Evolutionary conservation across 2,329 filamentous ascomycete genomes (phyloP).

Genomic region (Trichoderma gracile): DNA sequence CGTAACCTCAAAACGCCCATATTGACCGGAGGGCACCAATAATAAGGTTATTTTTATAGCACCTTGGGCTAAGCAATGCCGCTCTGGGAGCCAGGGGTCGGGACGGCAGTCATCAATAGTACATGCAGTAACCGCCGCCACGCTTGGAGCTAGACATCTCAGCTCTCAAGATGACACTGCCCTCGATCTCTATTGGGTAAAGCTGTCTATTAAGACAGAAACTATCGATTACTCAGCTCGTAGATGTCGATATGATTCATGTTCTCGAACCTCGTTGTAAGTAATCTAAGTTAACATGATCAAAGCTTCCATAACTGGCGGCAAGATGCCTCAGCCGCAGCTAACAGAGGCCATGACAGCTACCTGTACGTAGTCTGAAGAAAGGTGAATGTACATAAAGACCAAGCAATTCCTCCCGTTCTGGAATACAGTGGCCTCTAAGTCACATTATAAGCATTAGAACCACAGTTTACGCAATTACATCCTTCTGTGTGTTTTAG

Average conservation of each 20-base stretch:
- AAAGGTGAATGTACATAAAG: neutral
- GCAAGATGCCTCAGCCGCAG: neutral
- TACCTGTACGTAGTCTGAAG: too few species aligned
- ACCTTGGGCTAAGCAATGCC: neutral
- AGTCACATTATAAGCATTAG: neutral
- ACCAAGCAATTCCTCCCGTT: neutral
- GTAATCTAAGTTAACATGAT: neutral
- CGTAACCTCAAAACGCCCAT: neutral
- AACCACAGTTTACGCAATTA: neutral
- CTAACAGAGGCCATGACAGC: neutral
- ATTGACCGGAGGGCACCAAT: neutral
- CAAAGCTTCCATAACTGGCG: neutral
- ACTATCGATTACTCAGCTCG: neutral
- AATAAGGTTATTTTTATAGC: neutral
- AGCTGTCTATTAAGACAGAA: neutral
- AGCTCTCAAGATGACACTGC: neutral
- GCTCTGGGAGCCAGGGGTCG: neutral
- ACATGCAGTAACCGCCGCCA: constrained; percentile 5
- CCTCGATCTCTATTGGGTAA: neutral
- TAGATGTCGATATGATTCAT: too few species aligned
- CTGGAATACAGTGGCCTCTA: neutral
- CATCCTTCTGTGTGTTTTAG: neutral
- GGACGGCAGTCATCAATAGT: constrained; percentile 8
- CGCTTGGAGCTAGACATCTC: neutral
- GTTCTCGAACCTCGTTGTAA: neutral